Conservation (phyloP, 176 grass and related monocot species). For the Phoenix roebelenii region DNA sequence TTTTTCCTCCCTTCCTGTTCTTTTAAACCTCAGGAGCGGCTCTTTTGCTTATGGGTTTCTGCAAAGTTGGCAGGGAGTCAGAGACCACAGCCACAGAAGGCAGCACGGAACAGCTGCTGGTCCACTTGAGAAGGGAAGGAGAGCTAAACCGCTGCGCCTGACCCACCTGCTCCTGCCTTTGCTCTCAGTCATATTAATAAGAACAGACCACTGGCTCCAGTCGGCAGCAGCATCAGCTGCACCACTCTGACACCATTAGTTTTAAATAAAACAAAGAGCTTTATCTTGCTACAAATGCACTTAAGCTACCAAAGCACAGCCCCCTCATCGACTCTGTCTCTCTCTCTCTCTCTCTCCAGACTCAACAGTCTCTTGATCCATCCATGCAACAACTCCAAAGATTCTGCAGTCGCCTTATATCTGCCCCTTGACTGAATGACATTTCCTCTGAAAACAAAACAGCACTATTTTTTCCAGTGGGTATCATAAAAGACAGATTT, state of each 20-base stretch:
- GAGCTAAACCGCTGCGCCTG: not conserved
- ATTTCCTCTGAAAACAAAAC: slow-evolving; percentile 14
- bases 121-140: too few relatives aligned
- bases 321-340: too few relatives aligned
- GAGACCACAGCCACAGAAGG: slow-evolving; percentile 1
- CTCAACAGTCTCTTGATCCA: not conserved
- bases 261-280: slow-evolving; percentile 1
- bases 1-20: not conserved
- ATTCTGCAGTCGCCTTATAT: not conserved
- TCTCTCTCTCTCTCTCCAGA: too few relatives aligned
- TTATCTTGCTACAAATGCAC: not conserved
- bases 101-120: slow-evolving; percentile 3
- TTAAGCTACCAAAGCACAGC: not conserved
- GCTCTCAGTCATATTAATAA: slow-evolving; percentile 10
- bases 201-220: slow-evolving; percentile 14
- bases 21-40: slow-evolving; percentile 1
- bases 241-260: slow-evolving; percentile 10
- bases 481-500: slow-evolving; percentile 9
- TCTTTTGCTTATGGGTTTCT: slow-evolving; percentile 16
- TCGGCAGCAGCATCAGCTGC: slow-evolving; percentile 4
- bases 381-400: not conserved
- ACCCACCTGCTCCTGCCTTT: slow-evolving; percentile 3
- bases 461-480: not conserved
- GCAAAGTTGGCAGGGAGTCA: slow-evolving; percentile 11
- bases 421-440: slow-evolving; percentile 16